Conservation (phyloP, 129 eudicot species). For the Lonicera japonica region DNA sequence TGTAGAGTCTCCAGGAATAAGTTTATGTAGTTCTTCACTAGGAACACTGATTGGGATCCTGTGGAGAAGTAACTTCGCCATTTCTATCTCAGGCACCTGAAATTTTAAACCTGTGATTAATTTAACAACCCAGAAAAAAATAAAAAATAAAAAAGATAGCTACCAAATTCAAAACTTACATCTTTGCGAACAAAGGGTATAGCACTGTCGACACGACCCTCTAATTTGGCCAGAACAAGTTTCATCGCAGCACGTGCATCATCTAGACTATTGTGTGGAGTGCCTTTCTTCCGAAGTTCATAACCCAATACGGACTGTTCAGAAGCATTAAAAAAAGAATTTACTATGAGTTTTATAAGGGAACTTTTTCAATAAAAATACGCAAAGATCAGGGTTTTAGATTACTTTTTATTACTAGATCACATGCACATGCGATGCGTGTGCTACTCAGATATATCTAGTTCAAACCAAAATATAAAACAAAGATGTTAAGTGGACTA, state of each 20-base stretch:
- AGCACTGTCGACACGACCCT: slow-evolving; percentile 32
- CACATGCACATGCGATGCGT: too few species aligned
- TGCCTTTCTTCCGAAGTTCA: slow-evolving; percentile 66
- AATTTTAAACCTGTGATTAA: slow-evolving; percentile 6
- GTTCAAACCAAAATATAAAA: too few species aligned
- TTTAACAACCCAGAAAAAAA: too few species aligned
- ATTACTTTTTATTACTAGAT: too few species aligned
- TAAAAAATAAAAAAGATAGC: not conserved
- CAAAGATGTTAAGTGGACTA: too few species aligned
- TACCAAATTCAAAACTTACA: slow-evolving; percentile 29
- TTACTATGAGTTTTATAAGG: too few species aligned
- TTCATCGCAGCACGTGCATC: slow-evolving; percentile 98
- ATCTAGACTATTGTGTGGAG: slow-evolving; percentile 75
- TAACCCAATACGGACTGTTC: slow-evolving; percentile 66
- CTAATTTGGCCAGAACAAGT: slow-evolving; percentile 73
- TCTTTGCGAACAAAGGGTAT: slow-evolving; percentile 25
- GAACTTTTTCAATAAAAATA: too few species aligned
- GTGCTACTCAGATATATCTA: too few species aligned
- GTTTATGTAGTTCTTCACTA: slow-evolving; percentile 44
- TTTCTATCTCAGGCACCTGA: slow-evolving; percentile 51
- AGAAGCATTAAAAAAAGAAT: not conserved
- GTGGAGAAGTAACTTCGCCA: slow-evolving; percentile 67
- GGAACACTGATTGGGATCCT: slow-evolving; percentile 56
- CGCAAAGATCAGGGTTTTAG: too few species aligned
- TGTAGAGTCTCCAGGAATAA: slow-evolving; percentile 68